Evolutionary conservation across 2,329 filamentous ascomycete species (phyloP).

Genomic region (Colletotrichum sp.): DNA sequence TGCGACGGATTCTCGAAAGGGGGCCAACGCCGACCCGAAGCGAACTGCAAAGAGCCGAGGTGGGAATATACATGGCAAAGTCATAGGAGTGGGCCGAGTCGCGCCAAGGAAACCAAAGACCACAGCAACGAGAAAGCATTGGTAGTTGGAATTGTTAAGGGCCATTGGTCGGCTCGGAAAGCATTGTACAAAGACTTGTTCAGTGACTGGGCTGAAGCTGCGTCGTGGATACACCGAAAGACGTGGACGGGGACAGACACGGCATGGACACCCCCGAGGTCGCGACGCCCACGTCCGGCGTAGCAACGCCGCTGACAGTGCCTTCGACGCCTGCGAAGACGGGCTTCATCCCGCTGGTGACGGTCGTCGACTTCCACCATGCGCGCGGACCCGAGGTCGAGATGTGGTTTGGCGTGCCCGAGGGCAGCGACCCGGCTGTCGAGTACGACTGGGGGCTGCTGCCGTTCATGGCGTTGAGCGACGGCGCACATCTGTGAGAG

Average conservation of each 20-base stretch:
- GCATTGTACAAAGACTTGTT: background rate
- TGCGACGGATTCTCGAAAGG: background rate
- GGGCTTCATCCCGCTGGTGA: constrained; percentile 71
- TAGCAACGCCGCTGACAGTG: constrained; percentile 14
- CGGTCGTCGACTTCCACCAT: constrained; percentile 86
- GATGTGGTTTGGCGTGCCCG: constrained; percentile 80
- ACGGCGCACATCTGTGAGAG: constrained; percentile 89
- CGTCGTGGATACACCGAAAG: background rate
- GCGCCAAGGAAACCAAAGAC: constrained; percentile 10
- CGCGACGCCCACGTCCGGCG: constrained; percentile 13
- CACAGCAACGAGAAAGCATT: background rate
- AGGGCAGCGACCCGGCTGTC: constrained; percentile 77
- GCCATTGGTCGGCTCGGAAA: background rate
- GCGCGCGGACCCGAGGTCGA: constrained; percentile 91
- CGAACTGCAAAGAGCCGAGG: background rate
- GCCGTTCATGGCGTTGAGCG: constrained; percentile 95
- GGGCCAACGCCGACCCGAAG: background rate
- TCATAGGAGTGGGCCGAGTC: constrained; percentile 12
- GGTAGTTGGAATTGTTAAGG: background rate
- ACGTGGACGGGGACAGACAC: background rate
- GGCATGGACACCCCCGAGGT: constrained; percentile 18
- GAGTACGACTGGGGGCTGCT: constrained; percentile 91
- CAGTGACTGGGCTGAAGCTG: background rate
- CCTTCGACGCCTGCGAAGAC: constrained; percentile 27
- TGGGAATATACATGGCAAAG: constrained; percentile 8